Evolutionary conservation across 345 rosid species (phyloP).

Genomic region (Orychophragmus violaceus): DNA sequence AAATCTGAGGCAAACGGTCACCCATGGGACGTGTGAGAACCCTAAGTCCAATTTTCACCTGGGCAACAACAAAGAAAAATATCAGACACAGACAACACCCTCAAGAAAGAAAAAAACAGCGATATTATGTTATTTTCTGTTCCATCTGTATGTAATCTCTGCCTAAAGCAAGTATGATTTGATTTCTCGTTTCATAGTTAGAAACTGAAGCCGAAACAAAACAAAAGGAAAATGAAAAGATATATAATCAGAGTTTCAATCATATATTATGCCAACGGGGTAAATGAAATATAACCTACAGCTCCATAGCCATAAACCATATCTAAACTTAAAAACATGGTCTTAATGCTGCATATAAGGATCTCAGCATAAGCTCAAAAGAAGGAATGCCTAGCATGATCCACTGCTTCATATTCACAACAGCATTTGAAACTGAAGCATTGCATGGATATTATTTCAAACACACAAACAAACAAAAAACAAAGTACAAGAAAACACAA

Average conservation of each 20-base stretch:
- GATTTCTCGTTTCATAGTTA: neutral
- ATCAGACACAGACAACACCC: neutral
- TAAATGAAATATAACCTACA: neutral
- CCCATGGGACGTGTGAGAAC: slow-evolving; percentile 77
- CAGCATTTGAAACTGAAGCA: neutral
- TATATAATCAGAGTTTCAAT: neutral
- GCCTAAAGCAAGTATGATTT: neutral
- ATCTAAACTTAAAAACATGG: neutral
- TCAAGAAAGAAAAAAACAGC: too few relatives aligned
- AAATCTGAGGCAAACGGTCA: slow-evolving; percentile 54
- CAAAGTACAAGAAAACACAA: neutral
- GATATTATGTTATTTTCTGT: neutral
- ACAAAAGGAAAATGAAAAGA: neutral
- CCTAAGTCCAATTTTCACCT: slow-evolving; percentile 86
- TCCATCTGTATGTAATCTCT: neutral
- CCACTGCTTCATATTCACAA: neutral
- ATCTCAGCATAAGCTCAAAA: neutral
- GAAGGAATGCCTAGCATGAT: neutral
- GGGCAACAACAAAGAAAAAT: neutral
- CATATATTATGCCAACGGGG: neutral
- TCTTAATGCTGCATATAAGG: neutral
- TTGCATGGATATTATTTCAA: neutral
- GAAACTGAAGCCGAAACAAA: neutral
- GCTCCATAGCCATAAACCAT: neutral
- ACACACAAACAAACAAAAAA: neutral